Conservation (phyloP, 345 rosid species). For the Gossypioides kirkii region DNA sequence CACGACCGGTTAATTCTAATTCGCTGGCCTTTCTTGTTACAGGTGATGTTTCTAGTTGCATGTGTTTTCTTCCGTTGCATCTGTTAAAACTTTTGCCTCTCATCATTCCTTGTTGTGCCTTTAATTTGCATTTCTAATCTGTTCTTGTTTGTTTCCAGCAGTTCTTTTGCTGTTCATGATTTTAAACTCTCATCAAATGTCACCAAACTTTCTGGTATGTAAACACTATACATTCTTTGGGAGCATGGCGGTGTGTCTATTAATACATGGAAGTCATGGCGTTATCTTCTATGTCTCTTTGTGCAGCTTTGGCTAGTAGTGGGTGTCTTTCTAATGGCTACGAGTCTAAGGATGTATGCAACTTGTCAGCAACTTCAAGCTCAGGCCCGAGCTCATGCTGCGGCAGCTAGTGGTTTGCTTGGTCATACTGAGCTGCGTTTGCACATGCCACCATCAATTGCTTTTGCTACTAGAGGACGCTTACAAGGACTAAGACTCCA, state of each 20-base stretch:
- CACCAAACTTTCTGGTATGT: constrained; percentile 63
- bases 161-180: constrained; percentile 70
- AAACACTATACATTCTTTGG: constrained; percentile 6
- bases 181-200: constrained; percentile 65
- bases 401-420: constrained; percentile 59
- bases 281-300: constrained; percentile 2
- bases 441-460: constrained; percentile 65
- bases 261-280: constrained; percentile 5
- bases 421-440: constrained; percentile 61
- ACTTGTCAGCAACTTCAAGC: constrained; percentile 73
- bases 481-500: constrained; percentile 69
- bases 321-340: constrained; percentile 59
- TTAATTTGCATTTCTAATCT: constrained; percentile 14
- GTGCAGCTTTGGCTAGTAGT: constrained; percentile 69
- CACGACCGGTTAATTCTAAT: constrained; percentile 54
- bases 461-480: constrained; percentile 66
- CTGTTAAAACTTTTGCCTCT: neutral
- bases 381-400: constrained; percentile 66
- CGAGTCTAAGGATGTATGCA: constrained; percentile 64
- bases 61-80: constrained; percentile 1
- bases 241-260: constrained; percentile 1
- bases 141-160: constrained; percentile 32
- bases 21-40: constrained; percentile 66
- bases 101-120: neutral
- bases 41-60: constrained; percentile 35